Evolutionary conservation across 305 asterid genomes (phyloP).

Genomic region (Fraxinus xanthoxyloides): DNA sequence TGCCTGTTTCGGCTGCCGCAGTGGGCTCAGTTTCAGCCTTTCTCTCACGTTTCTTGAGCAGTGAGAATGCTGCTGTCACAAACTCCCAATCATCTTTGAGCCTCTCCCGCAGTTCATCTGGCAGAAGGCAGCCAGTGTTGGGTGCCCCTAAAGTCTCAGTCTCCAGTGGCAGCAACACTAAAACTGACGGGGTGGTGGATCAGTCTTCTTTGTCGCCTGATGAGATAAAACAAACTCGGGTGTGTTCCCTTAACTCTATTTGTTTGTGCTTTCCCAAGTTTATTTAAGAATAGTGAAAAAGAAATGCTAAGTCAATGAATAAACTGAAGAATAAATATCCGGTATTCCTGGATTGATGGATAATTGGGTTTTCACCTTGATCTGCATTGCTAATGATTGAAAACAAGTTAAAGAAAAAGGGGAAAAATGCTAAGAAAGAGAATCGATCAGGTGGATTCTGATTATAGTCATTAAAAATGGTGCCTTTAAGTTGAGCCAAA

Average conservation of each 20-base stretch:
- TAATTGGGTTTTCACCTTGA: background rate
- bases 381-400: background rate
- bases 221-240: constrained; percentile 61
- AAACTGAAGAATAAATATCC: background rate
- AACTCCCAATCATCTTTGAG: constrained; percentile 27
- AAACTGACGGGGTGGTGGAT: constrained; percentile 41
- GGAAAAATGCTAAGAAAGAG: background rate
- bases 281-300: background rate
- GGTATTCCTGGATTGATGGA: background rate
- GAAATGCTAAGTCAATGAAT: background rate
- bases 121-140: constrained; percentile 38
- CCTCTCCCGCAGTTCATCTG: constrained; percentile 28
- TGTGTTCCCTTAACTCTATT: constrained; percentile 33
- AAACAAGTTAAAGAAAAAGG: background rate
- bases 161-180: constrained; percentile 49
- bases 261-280: background rate
- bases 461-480: background rate
- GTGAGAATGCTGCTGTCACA: constrained; percentile 26
- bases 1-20: constrained; percentile 47
- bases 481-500: background rate
- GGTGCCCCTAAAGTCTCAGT: constrained; percentile 50
- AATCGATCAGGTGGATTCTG: background rate
- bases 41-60: constrained; percentile 36
- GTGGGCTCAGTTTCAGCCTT: constrained; percentile 48
- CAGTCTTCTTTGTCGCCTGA: constrained; percentile 28